phyloP scores from a whole-genome alignment of 805 yeast genomes.

The Metschnikowia drakensbergensis region DNA sequence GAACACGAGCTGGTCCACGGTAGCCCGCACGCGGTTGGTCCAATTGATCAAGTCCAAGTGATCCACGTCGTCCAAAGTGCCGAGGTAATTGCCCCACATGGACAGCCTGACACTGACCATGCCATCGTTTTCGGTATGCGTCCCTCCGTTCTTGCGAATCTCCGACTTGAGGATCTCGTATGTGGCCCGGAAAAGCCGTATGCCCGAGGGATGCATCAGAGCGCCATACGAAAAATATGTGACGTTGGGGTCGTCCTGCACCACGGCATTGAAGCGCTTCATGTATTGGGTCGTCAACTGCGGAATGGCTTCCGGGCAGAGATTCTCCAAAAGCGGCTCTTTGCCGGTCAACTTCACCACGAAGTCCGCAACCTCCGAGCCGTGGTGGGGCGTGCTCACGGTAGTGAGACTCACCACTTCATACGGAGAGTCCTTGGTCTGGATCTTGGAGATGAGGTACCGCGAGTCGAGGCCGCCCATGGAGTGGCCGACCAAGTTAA shows the following conservation, averaged over 20 bases:
- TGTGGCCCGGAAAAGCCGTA: conserved; percentile 56
- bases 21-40: conserved; percentile 52
- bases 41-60: conserved; percentile 86
- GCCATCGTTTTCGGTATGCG: conserved; percentile 73
- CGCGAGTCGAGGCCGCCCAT: conserved; percentile 94
- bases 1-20: conserved; percentile 28
- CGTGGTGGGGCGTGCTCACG: conserved; percentile 83
- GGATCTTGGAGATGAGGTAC: conserved; percentile 59
- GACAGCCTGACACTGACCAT: conserved; percentile 75
- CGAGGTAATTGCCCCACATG: conserved; percentile 80
- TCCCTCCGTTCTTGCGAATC: conserved; percentile 14
- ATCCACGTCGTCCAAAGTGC: conserved; percentile 74
- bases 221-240: conserved; percentile 85
- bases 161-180: conserved; percentile 54
- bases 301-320: conserved; percentile 42
- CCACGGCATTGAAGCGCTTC: conserved; percentile 48
- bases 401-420: conserved; percentile 76
- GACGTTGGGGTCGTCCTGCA: conserved; percentile 57
- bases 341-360: conserved; percentile 37
- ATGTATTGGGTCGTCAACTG: conserved; percentile 62
- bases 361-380: conserved; percentile 78
- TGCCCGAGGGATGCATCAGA: conserved; percentile 56
- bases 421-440: conserved; percentile 34
- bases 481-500: conserved; percentile 82
- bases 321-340: conserved; percentile 14